These are phyloP conservation scores for Alloteropsis semialata DNA, from an alignment of 176 grass and related monocot species.

Conservation along the genomic window DNA sequence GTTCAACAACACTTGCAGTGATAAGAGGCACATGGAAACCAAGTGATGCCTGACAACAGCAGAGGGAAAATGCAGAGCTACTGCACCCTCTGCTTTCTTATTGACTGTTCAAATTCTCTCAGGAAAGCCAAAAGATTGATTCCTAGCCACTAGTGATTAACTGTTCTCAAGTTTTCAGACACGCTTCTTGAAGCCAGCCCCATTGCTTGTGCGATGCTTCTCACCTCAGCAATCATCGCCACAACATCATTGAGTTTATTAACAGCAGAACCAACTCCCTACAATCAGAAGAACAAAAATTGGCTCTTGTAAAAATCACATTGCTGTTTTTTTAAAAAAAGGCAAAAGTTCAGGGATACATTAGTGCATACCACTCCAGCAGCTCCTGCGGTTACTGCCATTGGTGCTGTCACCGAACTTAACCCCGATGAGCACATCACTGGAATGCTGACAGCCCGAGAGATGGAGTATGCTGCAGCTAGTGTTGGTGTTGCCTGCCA, in stretches of 20 bases:
- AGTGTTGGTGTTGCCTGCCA: slow-evolving; percentile 83
- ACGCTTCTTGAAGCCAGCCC: slow-evolving; percentile 24
- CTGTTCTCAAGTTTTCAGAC: slow-evolving; percentile 38
- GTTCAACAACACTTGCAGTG: background rate
- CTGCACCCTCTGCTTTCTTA: background rate
- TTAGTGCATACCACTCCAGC: slow-evolving; percentile 68
- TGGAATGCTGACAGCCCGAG: slow-evolving; percentile 71
- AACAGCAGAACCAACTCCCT: slow-evolving; percentile 78
- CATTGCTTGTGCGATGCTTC: slow-evolving; percentile 61
- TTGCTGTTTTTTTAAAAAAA: background rate
- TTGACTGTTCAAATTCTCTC: background rate
- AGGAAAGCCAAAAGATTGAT: background rate
- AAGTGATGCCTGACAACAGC: background rate
- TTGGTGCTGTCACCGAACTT: slow-evolving; percentile 86
- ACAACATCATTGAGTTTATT: slow-evolving; percentile 78
- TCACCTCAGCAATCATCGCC: slow-evolving; percentile 85
- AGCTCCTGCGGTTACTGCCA: slow-evolving; percentile 86
- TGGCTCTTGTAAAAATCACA: background rate
- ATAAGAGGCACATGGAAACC: background rate
- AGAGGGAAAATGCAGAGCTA: background rate
- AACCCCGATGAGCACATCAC: slow-evolving; percentile 95
- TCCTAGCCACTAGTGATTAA: slow-evolving; percentile 26
- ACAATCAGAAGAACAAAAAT: slow-evolving; percentile 6
- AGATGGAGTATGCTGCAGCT: slow-evolving; percentile 88
- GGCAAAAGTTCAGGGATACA: background rate